A percentile compares a stretch with the other conserved stretches of the same genome.
These are phyloP conservation scores for Yamadazyma pseudoaaseri DNA, from an alignment of 1,139 yeast species.

Conservation along the genomic window DNA sequence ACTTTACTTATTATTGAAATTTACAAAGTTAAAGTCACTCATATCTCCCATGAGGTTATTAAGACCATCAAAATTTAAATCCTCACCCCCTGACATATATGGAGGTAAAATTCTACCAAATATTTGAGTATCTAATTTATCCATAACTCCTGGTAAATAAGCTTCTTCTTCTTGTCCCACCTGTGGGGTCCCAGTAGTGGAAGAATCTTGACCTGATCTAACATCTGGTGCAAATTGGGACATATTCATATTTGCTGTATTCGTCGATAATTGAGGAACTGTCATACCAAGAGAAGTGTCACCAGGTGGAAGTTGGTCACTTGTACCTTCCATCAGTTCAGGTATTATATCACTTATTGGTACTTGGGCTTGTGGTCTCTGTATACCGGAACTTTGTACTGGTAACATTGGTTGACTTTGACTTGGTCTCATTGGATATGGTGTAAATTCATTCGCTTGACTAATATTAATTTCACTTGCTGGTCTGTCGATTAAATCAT, in stretches of 20 bases:
- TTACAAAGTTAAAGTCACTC: conserved; percentile 6
- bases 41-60: conserved; percentile 11
- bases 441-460: neutral
- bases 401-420: conserved; percentile 2
- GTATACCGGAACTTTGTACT: neutral
- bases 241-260: conserved; percentile 2
- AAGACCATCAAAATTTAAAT: conserved; percentile 13
- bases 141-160: conserved; percentile 80
- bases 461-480: neutral
- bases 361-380: neutral
- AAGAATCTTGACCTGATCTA: neutral
- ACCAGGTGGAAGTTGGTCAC: neutral
- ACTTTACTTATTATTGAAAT: conserved; percentile 1
- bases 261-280: conserved; percentile 2
- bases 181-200: neutral
- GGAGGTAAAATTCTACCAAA: conserved; percentile 85
- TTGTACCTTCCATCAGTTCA: neutral
- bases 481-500: conserved; percentile 5
- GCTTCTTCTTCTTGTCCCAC: conserved; percentile 7
- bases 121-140: conserved; percentile 76
- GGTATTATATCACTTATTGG: neutral
- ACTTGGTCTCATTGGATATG: conserved; percentile 4
- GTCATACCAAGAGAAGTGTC: neutral
- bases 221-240: neutral
- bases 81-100: conserved; percentile 48